These are phyloP conservation scores for Lumnitzera racemosa DNA, from an alignment of 345 rosid species.

Conservation along the genomic window DNA sequence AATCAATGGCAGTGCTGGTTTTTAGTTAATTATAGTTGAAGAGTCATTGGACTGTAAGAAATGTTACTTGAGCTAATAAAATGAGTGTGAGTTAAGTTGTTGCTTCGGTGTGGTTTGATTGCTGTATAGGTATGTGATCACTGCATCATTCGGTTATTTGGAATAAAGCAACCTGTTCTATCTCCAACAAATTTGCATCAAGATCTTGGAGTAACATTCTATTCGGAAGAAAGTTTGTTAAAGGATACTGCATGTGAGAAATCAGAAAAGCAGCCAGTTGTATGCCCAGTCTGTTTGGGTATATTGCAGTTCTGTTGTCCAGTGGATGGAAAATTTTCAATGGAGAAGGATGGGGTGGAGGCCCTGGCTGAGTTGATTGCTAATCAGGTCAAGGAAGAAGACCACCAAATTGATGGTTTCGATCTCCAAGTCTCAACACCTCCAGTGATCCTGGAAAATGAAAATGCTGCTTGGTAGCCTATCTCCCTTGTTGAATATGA, in stretches of 20 bases:
- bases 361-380: slow-evolving; percentile 41
- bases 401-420: slow-evolving; percentile 57
- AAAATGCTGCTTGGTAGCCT: slow-evolving; percentile 50
- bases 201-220: slow-evolving; percentile 11
- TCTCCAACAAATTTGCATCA: slow-evolving; percentile 21
- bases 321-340: slow-evolving; percentile 30
- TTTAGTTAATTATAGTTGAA: too few species aligned
- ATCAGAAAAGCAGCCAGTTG: slow-evolving; percentile 21
- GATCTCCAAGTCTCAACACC: slow-evolving; percentile 71
- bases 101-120: not conserved
- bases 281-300: slow-evolving; percentile 74
- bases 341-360: slow-evolving; percentile 25
- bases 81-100: not conserved
- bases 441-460: slow-evolving; percentile 43
- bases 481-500: slow-evolving; percentile 4
- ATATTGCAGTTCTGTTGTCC: slow-evolving; percentile 53
- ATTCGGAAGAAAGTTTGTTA: slow-evolving; percentile 5
- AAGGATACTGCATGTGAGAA: slow-evolving; percentile 3
- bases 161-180: slow-evolving; percentile 26
- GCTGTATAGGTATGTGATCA: slow-evolving; percentile 59
- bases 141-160: slow-evolving; percentile 65
- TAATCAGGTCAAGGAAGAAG: slow-evolving; percentile 51
- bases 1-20: too few species aligned
- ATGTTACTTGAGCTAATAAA: too few species aligned
- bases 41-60: too few species aligned